These are phyloP conservation scores for Globisporangium takayamanum DNA, from an alignment of 352 stramenopile genomes.

Conservation along the genomic window DNA sequence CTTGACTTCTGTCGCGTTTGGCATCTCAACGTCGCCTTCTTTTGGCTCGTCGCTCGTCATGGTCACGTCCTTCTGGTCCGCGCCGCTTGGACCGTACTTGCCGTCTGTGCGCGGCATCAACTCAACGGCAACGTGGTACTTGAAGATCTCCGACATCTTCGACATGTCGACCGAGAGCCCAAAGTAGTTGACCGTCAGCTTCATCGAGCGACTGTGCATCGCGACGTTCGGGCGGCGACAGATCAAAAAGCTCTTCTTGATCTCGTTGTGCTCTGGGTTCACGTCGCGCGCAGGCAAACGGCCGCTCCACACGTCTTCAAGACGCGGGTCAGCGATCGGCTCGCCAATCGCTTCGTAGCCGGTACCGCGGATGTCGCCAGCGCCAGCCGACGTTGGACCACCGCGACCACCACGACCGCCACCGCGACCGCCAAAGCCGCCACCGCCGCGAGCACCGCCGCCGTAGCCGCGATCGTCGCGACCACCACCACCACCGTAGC, in stretches of 20 bases:
- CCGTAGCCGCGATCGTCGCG: slow-evolving; percentile 15
- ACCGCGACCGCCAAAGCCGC: slow-evolving; percentile 21
- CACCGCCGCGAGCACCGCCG: slow-evolving; percentile 15
- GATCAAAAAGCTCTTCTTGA: slow-evolving; percentile 38
- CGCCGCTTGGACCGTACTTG: slow-evolving; percentile 46
- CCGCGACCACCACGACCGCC: slow-evolving; percentile 22
- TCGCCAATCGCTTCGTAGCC: slow-evolving; percentile 52
- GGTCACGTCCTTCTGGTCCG: slow-evolving; percentile 27
- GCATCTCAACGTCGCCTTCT: slow-evolving; percentile 45
- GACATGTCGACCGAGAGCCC: slow-evolving; percentile 36
- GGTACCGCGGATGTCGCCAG: slow-evolving; percentile 30
- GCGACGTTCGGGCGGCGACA: slow-evolving; percentile 36
- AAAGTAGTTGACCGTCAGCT: slow-evolving; percentile 64
- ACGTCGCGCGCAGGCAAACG: slow-evolving; percentile 27
- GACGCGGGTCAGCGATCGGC: slow-evolving; percentile 38
- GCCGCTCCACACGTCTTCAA: slow-evolving; percentile 46
- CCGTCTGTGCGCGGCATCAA: slow-evolving; percentile 33
- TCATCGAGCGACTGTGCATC: slow-evolving; percentile 25
- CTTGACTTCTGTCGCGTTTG: slow-evolving; percentile 13
- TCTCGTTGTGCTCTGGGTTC: slow-evolving; percentile 28
- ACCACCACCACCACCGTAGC: slow-evolving; percentile 6
- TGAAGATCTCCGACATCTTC: slow-evolving; percentile 46
- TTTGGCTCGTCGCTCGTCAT: slow-evolving; percentile 29
- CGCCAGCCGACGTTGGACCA: slow-evolving; percentile 22
- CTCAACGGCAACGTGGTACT: slow-evolving; percentile 66